Conservation (phyloP, 1,139 yeast species). For the Protomyces pachydermus region DNA sequence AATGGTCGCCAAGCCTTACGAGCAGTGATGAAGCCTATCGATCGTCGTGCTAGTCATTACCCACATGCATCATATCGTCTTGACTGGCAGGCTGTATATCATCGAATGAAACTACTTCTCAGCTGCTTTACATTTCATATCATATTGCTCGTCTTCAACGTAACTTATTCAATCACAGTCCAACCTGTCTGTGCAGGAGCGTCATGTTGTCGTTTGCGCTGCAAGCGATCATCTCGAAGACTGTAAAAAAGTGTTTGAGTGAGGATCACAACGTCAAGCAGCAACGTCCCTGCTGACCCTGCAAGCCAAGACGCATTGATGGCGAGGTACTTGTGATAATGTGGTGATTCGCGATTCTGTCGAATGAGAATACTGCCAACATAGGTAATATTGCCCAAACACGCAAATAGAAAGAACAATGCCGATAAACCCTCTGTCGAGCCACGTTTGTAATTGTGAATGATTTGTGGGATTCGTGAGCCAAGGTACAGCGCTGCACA, state of each 20-base stretch:
- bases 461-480: constrained; percentile 74
- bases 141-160: no score
- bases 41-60: neutral
- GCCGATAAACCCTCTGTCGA: constrained; percentile 58
- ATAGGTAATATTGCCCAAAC: constrained; percentile 70
- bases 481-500: constrained; percentile 68
- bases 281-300: constrained; percentile 83
- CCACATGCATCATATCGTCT: neutral
- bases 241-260: constrained; percentile 53
- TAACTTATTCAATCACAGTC: neutral
- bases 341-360: constrained; percentile 34
- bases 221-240: constrained; percentile 22
- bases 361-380: constrained; percentile 60
- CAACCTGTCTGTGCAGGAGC: neutral
- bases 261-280: constrained; percentile 77
- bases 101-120: no score
- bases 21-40: neutral
- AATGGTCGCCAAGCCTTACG: neutral
- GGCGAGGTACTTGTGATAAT: constrained; percentile 44
- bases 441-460: constrained; percentile 61
- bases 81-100: no score
- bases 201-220: neutral
- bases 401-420: constrained; percentile 67
- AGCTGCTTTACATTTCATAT: no score
- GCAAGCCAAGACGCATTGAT: constrained; percentile 78